Conservation (phyloP, 768 basidiomycete genomes). For the Dacryopinax spathularia region DNA sequence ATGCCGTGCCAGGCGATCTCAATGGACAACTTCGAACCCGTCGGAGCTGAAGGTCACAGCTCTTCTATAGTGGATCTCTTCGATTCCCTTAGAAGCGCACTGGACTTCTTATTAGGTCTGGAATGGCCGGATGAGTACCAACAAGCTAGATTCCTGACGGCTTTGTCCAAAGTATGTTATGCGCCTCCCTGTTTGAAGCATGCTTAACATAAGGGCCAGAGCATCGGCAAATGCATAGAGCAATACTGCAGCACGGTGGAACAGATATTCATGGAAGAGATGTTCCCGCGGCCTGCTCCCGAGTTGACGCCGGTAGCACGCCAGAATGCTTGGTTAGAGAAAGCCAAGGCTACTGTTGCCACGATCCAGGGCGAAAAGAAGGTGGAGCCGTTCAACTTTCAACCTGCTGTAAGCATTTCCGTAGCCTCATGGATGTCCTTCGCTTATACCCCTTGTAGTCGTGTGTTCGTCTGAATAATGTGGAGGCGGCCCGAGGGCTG, state of each 20-base stretch:
- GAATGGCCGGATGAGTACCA: slow-evolving; percentile 88
- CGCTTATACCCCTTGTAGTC: slow-evolving; percentile 34
- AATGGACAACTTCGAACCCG: slow-evolving; percentile 73
- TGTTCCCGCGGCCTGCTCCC: slow-evolving; percentile 64
- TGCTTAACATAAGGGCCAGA: slow-evolving; percentile 34
- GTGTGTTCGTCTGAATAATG: slow-evolving; percentile 95
- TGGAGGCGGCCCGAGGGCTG: slow-evolving; percentile 78
- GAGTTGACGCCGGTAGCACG: slow-evolving; percentile 65
- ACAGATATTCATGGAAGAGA: slow-evolving; percentile 81
- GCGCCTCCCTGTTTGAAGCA: background rate
- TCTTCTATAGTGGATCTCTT: slow-evolving; percentile 97
- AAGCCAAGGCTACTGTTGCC: slow-evolving; percentile 57
- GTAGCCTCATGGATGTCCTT: background rate
- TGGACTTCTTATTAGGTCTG: slow-evolving; percentile 73
- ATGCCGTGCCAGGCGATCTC: slow-evolving; percentile 47
- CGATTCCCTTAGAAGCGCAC: slow-evolving; percentile 81
- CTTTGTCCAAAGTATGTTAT: slow-evolving; percentile 58
- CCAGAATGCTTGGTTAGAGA: slow-evolving; percentile 77
- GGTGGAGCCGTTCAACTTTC: slow-evolving; percentile 89
- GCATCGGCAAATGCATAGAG: slow-evolving; percentile 78
- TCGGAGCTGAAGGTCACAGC: slow-evolving; percentile 69
- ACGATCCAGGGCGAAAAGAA: slow-evolving; percentile 66
- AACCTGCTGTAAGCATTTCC: slow-evolving; percentile 34
- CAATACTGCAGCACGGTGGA: slow-evolving; percentile 83
- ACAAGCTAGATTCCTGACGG: slow-evolving; percentile 78